Percentiles rank a stretch among this genome's conserved stretches.
Evolutionary conservation across 108 stramenopile genomes (phyloP).

Genomic region (Schizochytrium sp.): DNA sequence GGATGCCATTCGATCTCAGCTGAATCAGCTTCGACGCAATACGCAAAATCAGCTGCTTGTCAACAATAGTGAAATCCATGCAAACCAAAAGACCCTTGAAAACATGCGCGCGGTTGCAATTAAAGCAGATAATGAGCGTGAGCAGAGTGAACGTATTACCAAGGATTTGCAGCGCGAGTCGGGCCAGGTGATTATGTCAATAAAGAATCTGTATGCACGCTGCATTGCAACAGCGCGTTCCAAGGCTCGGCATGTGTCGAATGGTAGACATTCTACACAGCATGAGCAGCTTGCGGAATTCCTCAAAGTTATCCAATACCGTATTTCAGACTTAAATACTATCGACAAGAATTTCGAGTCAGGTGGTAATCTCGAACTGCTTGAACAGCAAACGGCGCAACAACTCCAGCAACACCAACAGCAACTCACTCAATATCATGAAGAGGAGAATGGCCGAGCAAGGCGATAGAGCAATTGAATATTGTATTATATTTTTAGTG

Average conservation of each 20-base stretch:
- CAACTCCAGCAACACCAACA: neutral
- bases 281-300: constrained; percentile 26
- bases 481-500: too few species aligned
- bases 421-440: neutral
- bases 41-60: constrained; percentile 72
- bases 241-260: constrained; percentile 41
- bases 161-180: constrained; percentile 74
- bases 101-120: constrained; percentile 69
- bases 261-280: constrained; percentile 26
- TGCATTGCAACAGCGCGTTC: constrained; percentile 59
- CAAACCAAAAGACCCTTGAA: constrained; percentile 71
- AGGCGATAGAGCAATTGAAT: too few species aligned
- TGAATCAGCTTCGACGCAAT: constrained; percentile 66
- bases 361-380: constrained; percentile 13
- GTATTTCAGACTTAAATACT: constrained; percentile 46
- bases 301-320: constrained; percentile 9
- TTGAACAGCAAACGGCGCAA: neutral
- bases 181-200: constrained; percentile 76
- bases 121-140: constrained; percentile 67
- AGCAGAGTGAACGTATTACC: constrained; percentile 71
- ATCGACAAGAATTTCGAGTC: constrained; percentile 43
- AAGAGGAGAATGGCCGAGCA: neutral
- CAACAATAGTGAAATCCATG: constrained; percentile 69
- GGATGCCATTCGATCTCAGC: constrained; percentile 68
- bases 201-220: constrained; percentile 70